Percentiles rank a stretch among this genome's conserved stretches.
Evolutionary conservation across 129 eudicot species (phyloP).

Genomic region (Heracleum sosnowskyi): DNA sequence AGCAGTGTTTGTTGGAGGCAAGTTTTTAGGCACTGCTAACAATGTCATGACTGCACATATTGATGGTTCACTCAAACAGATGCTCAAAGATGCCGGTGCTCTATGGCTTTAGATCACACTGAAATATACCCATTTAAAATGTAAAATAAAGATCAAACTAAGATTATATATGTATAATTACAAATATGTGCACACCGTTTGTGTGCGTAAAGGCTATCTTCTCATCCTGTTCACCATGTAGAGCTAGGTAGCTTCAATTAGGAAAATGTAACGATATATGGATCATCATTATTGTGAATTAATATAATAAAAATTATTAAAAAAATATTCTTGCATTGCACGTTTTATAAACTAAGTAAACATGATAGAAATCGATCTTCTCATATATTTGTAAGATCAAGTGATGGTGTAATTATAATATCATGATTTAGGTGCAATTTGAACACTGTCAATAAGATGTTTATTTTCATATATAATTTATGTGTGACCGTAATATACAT

Average conservation of each 20-base stretch:
- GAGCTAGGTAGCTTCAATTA: neutral
- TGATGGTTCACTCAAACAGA: conserved; percentile 27
- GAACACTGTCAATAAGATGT: no score
- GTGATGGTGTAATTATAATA: no score
- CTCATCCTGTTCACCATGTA: neutral
- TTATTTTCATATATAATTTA: no score
- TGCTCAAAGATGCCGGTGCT: conserved; percentile 52
- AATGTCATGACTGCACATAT: conserved; percentile 37
- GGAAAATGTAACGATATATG: neutral
- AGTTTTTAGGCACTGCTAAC: conserved; percentile 35
- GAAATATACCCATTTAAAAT: neutral
- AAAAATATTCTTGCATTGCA: no score
- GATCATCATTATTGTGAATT: no score
- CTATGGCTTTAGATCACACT: conserved; percentile 27
- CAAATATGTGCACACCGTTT: neutral
- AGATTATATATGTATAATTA: no score
- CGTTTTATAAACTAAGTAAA: no score
- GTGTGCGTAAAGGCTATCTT: neutral
- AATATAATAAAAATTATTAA: no score
- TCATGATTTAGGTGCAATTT: no score
- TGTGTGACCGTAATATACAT: no score
- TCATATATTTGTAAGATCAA: no score
- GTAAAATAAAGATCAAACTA: neutral
- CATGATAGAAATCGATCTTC: no score
- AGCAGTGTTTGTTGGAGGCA: conserved; percentile 47